phyloP scores from a whole-genome alignment of 805 yeast species.

The Komagataella pseudopastoris region DNA sequence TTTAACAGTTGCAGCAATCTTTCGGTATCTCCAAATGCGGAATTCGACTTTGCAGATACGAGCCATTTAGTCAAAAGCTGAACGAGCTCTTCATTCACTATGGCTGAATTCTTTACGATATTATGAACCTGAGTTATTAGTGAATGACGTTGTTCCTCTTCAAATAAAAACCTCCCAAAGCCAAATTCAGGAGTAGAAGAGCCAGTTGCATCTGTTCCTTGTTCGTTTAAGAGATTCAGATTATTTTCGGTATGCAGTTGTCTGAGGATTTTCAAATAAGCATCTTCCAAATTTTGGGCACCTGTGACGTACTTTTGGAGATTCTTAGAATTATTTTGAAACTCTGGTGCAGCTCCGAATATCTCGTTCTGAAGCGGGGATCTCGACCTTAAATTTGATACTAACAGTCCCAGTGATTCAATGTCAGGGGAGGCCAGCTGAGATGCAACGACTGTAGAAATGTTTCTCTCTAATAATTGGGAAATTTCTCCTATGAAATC shows the following conservation, averaged over 20 bases:
- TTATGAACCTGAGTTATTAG: slow-evolving; percentile 30
- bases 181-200: slow-evolving; percentile 73
- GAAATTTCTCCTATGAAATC: slow-evolving; percentile 57
- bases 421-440: slow-evolving; percentile 30
- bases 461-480: slow-evolving; percentile 28
- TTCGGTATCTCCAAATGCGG: slow-evolving; percentile 16
- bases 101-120: slow-evolving; percentile 24
- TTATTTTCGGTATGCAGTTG: slow-evolving; percentile 44
- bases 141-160: slow-evolving; percentile 33
- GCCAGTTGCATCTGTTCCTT: slow-evolving; percentile 27
- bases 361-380: slow-evolving; percentile 50
- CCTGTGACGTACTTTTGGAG: slow-evolving; percentile 23
- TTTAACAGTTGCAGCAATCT: not conserved
- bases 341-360: slow-evolving; percentile 30
- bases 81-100: slow-evolving; percentile 31
- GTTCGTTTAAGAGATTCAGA: slow-evolving; percentile 50
- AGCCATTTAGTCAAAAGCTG: slow-evolving; percentile 62
- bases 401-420: slow-evolving; percentile 32
- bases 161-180: slow-evolving; percentile 58
- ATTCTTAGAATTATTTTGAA: slow-evolving; percentile 14
- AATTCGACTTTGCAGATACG: slow-evolving; percentile 28
- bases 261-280: slow-evolving; percentile 60
- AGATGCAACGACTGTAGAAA: slow-evolving; percentile 44
- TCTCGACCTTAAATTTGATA: slow-evolving; percentile 35
- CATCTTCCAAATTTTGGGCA: slow-evolving; percentile 50